Evolutionary conservation across 441 rosid genomes (phyloP), one percentile per base, ranked within the genome.

Genomic region (Lepidium campestre): DNA sequence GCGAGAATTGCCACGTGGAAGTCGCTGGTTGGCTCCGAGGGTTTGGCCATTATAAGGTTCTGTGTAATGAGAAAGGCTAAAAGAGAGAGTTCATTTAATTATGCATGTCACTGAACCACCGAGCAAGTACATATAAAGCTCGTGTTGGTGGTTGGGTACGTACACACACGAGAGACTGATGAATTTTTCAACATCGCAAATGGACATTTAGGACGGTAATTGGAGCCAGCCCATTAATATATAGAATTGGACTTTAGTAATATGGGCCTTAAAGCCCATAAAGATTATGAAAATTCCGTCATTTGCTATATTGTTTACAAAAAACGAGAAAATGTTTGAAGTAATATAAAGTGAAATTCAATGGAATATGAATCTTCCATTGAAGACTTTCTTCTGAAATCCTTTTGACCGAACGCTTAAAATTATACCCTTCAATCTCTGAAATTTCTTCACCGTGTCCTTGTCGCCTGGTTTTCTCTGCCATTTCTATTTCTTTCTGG

Each of bases 1-100:
- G 84, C 80, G 18, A 83, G 76, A 44, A 80, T 70, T 0, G 84
- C 86, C 1, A 82, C 79, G 68, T 25, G 27, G 27, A 25, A 2
- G 27, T 25, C 4, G 2, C 27, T 25, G 27, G 27, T 25, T 25
- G 27, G 27, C 27, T 25, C 27, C 27, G 4, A 25, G 27, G 4
- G 27, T 25, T 25, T 25, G 4, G 27, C 27, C 27, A 25, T 25
- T 4, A 25, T 25, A 25, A 23, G 27, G 27, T 23, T 23, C 0
- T 3, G 27, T 3, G 27, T 23, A 5, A 23, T 23, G 4, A 23
- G 27, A 3, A 23, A 23, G 27, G 27, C 27, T 23, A 23, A 3
- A 23, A 23, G 4, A 23, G 27, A 23, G 27, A 1, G 27, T 23
- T 23, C 3, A 23, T 23, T 23, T 23, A 23, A 23, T 3, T 23